Evolutionary conservation across 2,329 filamentous ascomycete species (phyloP).

Genomic region (Alternaria sp.): DNA sequence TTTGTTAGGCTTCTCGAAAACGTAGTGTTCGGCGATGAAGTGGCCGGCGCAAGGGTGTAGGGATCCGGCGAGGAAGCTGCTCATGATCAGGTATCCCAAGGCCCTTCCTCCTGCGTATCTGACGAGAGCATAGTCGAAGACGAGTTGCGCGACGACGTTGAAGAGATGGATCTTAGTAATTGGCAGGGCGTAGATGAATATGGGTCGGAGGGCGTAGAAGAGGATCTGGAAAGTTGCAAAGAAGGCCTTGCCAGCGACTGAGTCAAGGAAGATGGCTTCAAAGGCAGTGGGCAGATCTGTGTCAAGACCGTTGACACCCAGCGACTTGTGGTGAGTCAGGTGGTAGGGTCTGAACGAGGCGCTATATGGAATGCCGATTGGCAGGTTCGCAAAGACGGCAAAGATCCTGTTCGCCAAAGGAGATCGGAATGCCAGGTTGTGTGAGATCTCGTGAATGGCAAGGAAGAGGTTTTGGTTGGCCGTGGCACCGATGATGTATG

Average conservation of each 20-base stretch:
- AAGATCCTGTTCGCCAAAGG: constrained; percentile 81
- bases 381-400: constrained; percentile 92
- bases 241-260: constrained; percentile 94
- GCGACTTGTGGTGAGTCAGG: constrained; percentile 97
- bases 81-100: constrained; percentile 83
- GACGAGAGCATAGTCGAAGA: constrained; percentile 78
- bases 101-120: constrained; percentile 68
- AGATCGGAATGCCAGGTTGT: constrained; percentile 92
- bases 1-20: constrained; percentile 61
- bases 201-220: constrained; percentile 96
- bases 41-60: constrained; percentile 95
- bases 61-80: constrained; percentile 90
- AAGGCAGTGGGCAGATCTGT: constrained; percentile 92
- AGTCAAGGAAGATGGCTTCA: constrained; percentile 93
- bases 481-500: constrained; percentile 91
- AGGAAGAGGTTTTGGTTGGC: constrained; percentile 99
- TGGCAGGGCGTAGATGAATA: constrained; percentile 90
- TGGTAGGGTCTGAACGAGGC: constrained; percentile 98
- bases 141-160: constrained; percentile 79
- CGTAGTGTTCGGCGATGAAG: constrained; percentile 94
- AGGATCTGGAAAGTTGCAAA: constrained; percentile 99
- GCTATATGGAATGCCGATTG: constrained; percentile 94
- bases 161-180: constrained; percentile 84
- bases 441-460: constrained; percentile 97
- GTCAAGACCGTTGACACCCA: constrained; percentile 94